A percentile compares a stretch with the other conserved stretches of the same genome.
Conservation (phyloP, 139 green algal species). For the Penium margaritaceum region DNA sequence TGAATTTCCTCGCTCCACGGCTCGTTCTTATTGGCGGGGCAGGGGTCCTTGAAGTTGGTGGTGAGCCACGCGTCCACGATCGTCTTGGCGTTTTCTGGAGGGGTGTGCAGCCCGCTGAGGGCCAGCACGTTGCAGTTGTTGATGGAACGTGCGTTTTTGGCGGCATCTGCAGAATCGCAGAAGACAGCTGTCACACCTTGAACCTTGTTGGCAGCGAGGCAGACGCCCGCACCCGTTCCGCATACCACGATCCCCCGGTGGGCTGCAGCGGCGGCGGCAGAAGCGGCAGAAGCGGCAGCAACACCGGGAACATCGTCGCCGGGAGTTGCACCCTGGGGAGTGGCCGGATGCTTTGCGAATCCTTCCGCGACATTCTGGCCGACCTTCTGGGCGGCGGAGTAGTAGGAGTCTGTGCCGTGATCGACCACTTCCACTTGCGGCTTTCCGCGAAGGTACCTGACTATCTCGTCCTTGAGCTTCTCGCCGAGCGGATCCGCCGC, state of each 20-base stretch:
- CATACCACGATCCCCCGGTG: conserved; percentile 9
- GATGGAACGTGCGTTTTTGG: conserved; percentile 3
- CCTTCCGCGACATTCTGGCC: no score
- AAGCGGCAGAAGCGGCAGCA: no score
- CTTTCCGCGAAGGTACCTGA: no score
- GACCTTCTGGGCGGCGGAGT: no score
- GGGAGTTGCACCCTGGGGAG: no score
- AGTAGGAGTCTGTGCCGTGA: no score
- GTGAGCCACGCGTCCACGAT: conserved; percentile 9
- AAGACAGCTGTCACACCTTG: conserved; percentile 2
- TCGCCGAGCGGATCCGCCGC: no score
- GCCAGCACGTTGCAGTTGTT: conserved; percentile 10
- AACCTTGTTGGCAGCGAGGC: conserved; percentile 14
- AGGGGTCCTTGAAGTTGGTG: conserved; percentile 3
- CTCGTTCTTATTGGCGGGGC: background rate
- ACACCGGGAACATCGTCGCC: no score
- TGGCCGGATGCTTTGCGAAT: no score
- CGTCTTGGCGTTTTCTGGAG: background rate
- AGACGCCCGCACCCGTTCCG: conserved; percentile 11
- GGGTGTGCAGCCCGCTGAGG: background rate
- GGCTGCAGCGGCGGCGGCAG: no score
- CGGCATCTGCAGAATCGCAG: background rate
- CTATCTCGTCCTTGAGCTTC: no score
- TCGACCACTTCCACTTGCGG: no score
- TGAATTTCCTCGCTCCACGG: background rate